Base-by-base conservation (phyloP, 75 land plant species). In the Pinus albicaulis region DNA sequence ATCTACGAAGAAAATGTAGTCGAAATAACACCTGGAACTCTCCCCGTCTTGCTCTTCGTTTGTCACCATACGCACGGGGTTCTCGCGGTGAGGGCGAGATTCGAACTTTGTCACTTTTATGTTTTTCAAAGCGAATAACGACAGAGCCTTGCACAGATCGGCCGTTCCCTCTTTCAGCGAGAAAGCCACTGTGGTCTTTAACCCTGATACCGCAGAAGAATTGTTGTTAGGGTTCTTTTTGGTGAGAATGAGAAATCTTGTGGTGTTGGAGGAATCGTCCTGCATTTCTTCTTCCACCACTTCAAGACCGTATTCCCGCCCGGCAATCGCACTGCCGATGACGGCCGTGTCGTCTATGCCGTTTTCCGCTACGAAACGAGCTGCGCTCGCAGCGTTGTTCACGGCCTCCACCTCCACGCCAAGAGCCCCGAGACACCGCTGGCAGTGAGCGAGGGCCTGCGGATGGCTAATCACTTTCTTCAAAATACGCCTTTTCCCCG, bases 1-100 rank as follows among this genome's bases (percentile, higher is more conserved):
- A n/a, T n/a, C n/a, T n/a, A n/a, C n/a, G n/a, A 80, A 25, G 74
- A 81, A 84, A 7, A 84, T 71, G 77, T 84, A 84, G 26, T 81
- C 83, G 41, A 81, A 81, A 58, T 80, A 73, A 41, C 7, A 41
- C 60, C 48, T 77, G 4, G 57, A 55, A 34, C 41, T 55, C 2
- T 14, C 19, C 13, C 61, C 56, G 0, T 41, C 44, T 3, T 41
- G 44, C 15, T 68, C 56, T 15, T 68, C 57, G 1, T 36, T 55
- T 34, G 56, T 76, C 13, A 62, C 82, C 19, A 79, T 23, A 24
- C 82, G 77, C 26, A 83, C 1, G 58, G 82, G 85, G 26, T 61
- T 58, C 12, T 59, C 31, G n/a, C 79, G 57, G 62, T 58, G 26
- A 5, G 86, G 83, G 12, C 82, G 56, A 53, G 76, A 74, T 22